A percentile compares a stretch with the other conserved stretches of the same genome.
These are phyloP conservation scores for Cyberlindnera mrakii DNA, from an alignment of 805 yeast species.

Conservation along the genomic window DNA sequence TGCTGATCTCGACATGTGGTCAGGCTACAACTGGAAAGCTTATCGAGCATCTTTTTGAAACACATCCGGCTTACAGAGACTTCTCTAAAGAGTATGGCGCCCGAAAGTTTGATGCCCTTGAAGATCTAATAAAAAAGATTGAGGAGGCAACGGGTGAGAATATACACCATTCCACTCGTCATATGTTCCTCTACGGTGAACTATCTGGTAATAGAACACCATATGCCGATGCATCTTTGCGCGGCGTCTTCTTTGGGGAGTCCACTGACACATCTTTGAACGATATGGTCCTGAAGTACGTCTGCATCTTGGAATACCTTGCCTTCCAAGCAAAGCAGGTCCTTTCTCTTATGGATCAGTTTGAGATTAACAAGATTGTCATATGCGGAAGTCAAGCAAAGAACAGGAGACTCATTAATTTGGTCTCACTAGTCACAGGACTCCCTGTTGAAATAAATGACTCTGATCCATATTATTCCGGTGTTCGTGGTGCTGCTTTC, in stretches of 20 bases:
- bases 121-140: constrained; percentile 11
- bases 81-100: constrained; percentile 2
- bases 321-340: constrained; percentile 44
- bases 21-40: constrained; percentile 54
- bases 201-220: constrained; percentile 56
- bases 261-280: constrained; percentile 28
- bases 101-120: constrained; percentile 20
- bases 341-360: constrained; percentile 24
- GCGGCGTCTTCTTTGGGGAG: constrained; percentile 46
- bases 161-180: constrained; percentile 26
- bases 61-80: constrained; percentile 30
- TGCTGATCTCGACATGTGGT: constrained; percentile 46
- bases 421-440: constrained; percentile 25
- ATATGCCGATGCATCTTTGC: constrained; percentile 40
- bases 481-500: constrained; percentile 25
- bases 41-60: constrained; percentile 39
- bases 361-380: constrained; percentile 28
- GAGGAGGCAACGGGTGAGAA: constrained; percentile 12
- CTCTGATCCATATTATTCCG: constrained; percentile 19
- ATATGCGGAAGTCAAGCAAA: constrained; percentile 51
- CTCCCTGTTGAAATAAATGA: constrained; percentile 17
- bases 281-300: constrained; percentile 36
- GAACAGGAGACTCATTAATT: constrained; percentile 34
- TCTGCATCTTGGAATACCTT: constrained; percentile 43
- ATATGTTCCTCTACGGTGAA: constrained; percentile 48